Percentiles rank a stretch among this genome's conserved stretches.
Evolutionary conservation across 352 stramenopile species (phyloP).

Genomic region (Globisporangium emineosum): DNA sequence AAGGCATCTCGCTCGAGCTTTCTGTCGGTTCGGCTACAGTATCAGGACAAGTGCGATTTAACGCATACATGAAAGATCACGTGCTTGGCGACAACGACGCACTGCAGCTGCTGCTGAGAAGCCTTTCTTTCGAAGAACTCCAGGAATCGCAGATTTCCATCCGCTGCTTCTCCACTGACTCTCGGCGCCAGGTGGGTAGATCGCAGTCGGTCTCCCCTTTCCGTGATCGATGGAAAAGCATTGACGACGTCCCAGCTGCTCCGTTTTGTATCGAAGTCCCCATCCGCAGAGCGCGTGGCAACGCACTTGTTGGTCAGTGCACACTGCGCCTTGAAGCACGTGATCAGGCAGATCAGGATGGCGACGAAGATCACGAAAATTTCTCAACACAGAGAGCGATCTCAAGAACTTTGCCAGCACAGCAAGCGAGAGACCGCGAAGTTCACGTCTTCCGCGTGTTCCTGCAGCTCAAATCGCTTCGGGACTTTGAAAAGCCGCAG

Average conservation of each 20-base stretch:
- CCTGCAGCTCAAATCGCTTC: conserved; percentile 36
- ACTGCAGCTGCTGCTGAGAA: conserved; percentile 10
- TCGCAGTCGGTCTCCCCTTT: not conserved
- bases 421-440: not conserved
- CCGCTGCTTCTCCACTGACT: conserved; percentile 22
- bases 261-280: not conserved
- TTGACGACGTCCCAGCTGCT: not conserved
- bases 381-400: not conserved
- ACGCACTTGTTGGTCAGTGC: conserved; percentile 12
- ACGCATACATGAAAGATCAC: conserved; percentile 35
- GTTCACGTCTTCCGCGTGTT: conserved; percentile 31
- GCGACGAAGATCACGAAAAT: not conserved
- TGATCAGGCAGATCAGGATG: not conserved
- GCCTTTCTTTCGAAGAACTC: conserved; percentile 3
- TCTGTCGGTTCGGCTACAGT: conserved; percentile 20
- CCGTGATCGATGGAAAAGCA: not conserved
- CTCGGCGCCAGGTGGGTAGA: conserved; percentile 4
- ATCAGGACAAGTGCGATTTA: conserved; percentile 27
- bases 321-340: not conserved
- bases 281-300: not conserved
- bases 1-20: conserved; percentile 41
- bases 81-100: conserved; percentile 31
- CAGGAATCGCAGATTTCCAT: conserved; percentile 16
- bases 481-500: conserved; percentile 23
- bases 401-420: not conserved